Evolutionary conservation across 1,284 basidiomycete genomes (phyloP), one percentile per base, ranked within the genome.

Genomic region (Leccinum pachyderme): DNA sequence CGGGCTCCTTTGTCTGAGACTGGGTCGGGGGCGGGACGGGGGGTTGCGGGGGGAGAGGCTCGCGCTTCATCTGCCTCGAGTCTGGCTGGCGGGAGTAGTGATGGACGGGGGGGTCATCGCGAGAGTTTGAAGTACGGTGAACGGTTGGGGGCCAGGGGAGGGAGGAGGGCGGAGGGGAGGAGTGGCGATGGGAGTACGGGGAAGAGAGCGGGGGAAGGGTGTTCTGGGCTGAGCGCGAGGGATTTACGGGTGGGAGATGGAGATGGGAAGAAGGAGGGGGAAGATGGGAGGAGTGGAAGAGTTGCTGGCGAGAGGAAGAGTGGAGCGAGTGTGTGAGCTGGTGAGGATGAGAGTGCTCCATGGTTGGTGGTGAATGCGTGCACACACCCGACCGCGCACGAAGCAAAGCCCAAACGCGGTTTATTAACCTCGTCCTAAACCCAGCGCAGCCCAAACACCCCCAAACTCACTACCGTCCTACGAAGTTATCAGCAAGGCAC

Each of bases 221-320:
- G 62, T 76, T 73, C 61, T 75, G 71, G 12, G 72, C 65, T 27
- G 71, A 51, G 31, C 63, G 70, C 9, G n/a, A 18, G 3, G 35
- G 9, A n/a, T 37, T 37, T 5, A 70, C 65, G 31, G 70, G 65
- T 4, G 73, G 69, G n/a, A 77, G 73, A 47, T 77, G 75, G 31
- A 79, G 69, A 53, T 76, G 73, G n/a, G n/a, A n/a, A 0, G 76
- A 75, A 0, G 77, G 77, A 1, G 77, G 78, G 0, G 77, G 75
- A 25, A 79, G 76, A 59, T 78, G 75, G 1, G 73, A 63, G 0
- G 70, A 70, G n/a, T 72, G 72, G 53, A 70, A 72, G 15, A 71
- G 52, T 18, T 71, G 69, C 9, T 71, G 65, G 11, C 69, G 67
- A 0, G 66, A 65, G 32, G 56, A 47, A 1, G 67, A 52, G 58